A percentile compares a stretch with the other conserved stretches of the same genome.
phyloP scores from a whole-genome alignment of 345 rosid species.

The Chamaenerion angustifolium region DNA sequence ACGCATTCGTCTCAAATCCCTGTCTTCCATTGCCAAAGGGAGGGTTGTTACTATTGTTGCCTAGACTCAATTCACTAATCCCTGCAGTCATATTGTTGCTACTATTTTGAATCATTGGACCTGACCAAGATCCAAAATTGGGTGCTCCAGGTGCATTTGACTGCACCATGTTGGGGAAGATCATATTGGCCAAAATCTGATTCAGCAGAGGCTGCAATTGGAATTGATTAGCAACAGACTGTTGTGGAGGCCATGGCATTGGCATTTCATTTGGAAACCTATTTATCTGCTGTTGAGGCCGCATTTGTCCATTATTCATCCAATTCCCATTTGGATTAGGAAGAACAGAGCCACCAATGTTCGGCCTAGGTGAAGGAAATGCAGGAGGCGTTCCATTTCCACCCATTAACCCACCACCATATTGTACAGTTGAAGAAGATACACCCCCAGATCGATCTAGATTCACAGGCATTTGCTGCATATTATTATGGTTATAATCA shows the following conservation, averaged over 20 bases:
- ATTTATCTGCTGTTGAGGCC: constrained; percentile 19
- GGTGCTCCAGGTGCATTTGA: constrained; percentile 28
- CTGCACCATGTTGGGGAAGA: constrained; percentile 26
- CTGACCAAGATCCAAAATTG: constrained; percentile 31
- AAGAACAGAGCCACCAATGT: constrained; percentile 12
- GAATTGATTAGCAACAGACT: constrained; percentile 36
- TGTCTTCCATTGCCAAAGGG: constrained; percentile 4
- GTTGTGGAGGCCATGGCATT: constrained; percentile 2
- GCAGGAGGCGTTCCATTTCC: constrained; percentile 20
- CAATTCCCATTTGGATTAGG: constrained; percentile 20
- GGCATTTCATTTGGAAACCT: constrained; percentile 33
- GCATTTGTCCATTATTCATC: constrained; percentile 16
- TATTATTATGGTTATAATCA: constrained; percentile 2
- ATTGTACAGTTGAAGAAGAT: constrained; percentile 12
- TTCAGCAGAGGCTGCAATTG: constrained; percentile 23
- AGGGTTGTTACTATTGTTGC: not conserved
- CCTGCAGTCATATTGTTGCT: constrained; percentile 34
- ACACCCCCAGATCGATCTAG: constrained; percentile 5
- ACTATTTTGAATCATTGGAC: constrained; percentile 32
- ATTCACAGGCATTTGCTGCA: constrained; percentile 17
- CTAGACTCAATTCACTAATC: constrained; percentile 12
- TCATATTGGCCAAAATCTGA: constrained; percentile 19
- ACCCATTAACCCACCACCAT: constrained; percentile 10
- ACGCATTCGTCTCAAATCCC: constrained; percentile 1
- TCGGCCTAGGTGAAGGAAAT: constrained; percentile 19